phyloP scores from a whole-genome alignment of 2,329 filamentous ascomycete genomes.

The Fusarium secorum region DNA sequence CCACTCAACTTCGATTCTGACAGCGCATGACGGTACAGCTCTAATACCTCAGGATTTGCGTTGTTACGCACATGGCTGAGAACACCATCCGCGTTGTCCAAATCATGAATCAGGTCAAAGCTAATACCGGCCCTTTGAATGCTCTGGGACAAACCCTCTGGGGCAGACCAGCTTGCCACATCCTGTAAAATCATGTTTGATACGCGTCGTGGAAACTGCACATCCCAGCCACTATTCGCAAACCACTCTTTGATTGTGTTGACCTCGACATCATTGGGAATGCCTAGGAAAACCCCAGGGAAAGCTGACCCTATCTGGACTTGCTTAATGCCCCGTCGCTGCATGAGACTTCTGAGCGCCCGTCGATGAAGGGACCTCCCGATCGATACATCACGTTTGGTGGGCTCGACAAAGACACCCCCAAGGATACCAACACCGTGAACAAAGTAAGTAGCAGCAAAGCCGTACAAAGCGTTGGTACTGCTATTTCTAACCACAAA shows the following conservation, averaged over 20 bases:
- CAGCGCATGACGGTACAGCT: constrained; percentile 80
- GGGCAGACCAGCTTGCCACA: constrained; percentile 75
- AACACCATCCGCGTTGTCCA: constrained; percentile 77
- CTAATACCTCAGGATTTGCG: constrained; percentile 78
- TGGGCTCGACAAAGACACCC: constrained; percentile 87
- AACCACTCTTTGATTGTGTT: constrained; percentile 77
- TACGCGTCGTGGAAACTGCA: constrained; percentile 62
- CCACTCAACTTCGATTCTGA: constrained; percentile 76
- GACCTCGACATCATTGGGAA: constrained; percentile 66
- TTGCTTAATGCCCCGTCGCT: constrained; percentile 75
- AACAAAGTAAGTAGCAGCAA: constrained; percentile 87
- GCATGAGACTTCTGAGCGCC: constrained; percentile 76
- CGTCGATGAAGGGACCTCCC: constrained; percentile 88
- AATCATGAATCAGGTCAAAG: constrained; percentile 84
- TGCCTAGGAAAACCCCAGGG: constrained; percentile 85
- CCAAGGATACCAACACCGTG: constrained; percentile 78
- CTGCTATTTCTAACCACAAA: constrained; percentile 95
- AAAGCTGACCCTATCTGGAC: constrained; percentile 84
- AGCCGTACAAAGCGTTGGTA: constrained; percentile 89
- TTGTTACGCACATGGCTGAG: constrained; percentile 77
- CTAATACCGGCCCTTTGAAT: constrained; percentile 76
- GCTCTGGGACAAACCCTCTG: constrained; percentile 77
- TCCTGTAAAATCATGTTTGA: constrained; percentile 77
- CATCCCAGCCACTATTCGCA: constrained; percentile 88
- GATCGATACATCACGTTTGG: constrained; percentile 86